Evolutionary conservation across 768 basidiomycete species (phyloP).

Genomic region (Mycena venus): DNA sequence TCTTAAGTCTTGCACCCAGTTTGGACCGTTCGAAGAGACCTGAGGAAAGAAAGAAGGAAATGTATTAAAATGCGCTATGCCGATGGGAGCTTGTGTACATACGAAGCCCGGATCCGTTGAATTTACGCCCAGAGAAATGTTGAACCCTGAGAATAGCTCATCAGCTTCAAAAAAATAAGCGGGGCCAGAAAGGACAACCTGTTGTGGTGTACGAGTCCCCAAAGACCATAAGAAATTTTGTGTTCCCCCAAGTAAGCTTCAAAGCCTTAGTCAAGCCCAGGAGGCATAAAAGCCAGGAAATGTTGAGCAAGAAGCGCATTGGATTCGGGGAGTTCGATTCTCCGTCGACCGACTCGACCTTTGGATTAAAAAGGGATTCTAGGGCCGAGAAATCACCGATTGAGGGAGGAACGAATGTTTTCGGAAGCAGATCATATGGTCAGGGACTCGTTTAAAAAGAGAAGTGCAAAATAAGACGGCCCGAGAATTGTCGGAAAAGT

Average conservation of each 20-base stretch:
- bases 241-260: slow-evolving; percentile 64
- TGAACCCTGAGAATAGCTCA: slow-evolving; percentile 58
- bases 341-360: too few species aligned
- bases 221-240: slow-evolving; percentile 70
- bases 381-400: slow-evolving; percentile 19
- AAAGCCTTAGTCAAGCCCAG: slow-evolving; percentile 30
- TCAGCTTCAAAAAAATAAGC: not conserved
- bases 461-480: not conserved
- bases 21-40: slow-evolving; percentile 74
- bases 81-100: slow-evolving; percentile 34
- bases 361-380: not conserved
- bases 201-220: slow-evolving; percentile 75
- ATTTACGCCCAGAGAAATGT: slow-evolving; percentile 67
- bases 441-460: not conserved
- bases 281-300: not conserved
- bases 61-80: too few species aligned
- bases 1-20: slow-evolving; percentile 67
- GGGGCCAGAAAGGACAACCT: slow-evolving; percentile 43
- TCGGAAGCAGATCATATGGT: not conserved
- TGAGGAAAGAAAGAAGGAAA: slow-evolving; percentile 34
- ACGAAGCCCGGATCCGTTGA: slow-evolving; percentile 67
- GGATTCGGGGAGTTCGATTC: not conserved
- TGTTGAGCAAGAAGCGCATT: not conserved
- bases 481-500: not conserved
- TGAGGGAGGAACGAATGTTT: not conserved